Conservation (phyloP, 257 asterid species). For the Craterostigma plantagineum region DNA sequence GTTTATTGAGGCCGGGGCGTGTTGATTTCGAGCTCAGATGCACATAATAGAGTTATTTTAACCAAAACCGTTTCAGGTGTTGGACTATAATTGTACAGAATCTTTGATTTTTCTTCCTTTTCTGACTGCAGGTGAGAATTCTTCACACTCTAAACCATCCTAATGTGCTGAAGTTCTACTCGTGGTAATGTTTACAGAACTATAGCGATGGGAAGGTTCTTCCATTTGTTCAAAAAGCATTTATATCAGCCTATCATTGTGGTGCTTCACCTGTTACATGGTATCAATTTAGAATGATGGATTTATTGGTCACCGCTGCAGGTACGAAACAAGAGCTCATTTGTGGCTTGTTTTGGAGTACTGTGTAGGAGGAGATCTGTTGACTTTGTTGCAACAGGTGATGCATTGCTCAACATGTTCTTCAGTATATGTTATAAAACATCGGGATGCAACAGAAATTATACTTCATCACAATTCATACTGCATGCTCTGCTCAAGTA, state of each 20-base stretch:
- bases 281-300: conserved; percentile 5
- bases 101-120: neutral
- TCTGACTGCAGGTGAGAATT: conserved; percentile 51
- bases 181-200: conserved; percentile 39
- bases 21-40: no score
- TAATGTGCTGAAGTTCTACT: conserved; percentile 70
- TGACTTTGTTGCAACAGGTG: conserved; percentile 94
- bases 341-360: conserved; percentile 95
- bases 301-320: conserved; percentile 11
- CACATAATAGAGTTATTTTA: no score
- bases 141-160: conserved; percentile 75
- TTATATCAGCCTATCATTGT: neutral
- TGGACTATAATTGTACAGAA: no score
- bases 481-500: no score
- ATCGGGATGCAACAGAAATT: conserved; percentile 7
- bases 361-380: conserved; percentile 95
- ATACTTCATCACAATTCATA: no score
- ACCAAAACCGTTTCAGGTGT: no score
- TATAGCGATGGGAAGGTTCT: neutral
- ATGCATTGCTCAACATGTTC: conserved; percentile 10
- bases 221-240: neutral
- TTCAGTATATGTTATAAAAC: conserved; percentile 2
- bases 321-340: conserved; percentile 99
- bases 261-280: neutral
- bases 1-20: no score